These are phyloP conservation scores for Penicillium glabrum DNA, from an alignment of 2,329 filamentous ascomycete species.

Conservation along the genomic window DNA sequence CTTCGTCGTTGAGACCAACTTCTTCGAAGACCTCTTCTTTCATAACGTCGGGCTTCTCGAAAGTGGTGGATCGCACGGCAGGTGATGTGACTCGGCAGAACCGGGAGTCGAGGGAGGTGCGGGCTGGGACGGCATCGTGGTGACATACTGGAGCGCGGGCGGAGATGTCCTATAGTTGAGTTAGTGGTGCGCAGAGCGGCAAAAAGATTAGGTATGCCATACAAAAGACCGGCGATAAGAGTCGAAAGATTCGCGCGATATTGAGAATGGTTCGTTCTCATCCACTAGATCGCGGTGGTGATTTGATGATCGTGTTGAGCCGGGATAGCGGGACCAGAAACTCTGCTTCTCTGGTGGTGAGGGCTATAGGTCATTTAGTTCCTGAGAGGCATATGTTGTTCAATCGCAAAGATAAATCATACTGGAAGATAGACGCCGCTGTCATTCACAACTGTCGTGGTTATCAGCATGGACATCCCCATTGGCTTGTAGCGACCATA, in stretches of 20 bases:
- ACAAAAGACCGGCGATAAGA: slow-evolving; percentile 96
- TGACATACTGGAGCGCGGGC: slow-evolving; percentile 74
- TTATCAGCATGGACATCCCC: slow-evolving; percentile 15
- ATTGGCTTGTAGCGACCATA: not conserved
- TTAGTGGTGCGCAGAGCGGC: not conserved
- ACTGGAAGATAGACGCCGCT: slow-evolving; percentile 93
- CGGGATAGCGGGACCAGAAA: slow-evolving; percentile 65
- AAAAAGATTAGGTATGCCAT: slow-evolving; percentile 40
- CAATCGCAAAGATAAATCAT: slow-evolving; percentile 38
- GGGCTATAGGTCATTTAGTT: slow-evolving; percentile 54
- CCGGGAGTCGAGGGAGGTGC: slow-evolving; percentile 79
- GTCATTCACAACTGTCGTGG: slow-evolving; percentile 83
- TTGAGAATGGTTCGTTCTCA: slow-evolving; percentile 90
- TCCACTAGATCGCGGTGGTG: slow-evolving; percentile 66
- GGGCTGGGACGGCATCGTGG: slow-evolving; percentile 59
- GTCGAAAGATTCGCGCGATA: slow-evolving; percentile 95
- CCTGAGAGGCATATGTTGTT: not conserved
- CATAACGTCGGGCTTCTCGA: slow-evolving; percentile 62
- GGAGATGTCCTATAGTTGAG: slow-evolving; percentile 71
- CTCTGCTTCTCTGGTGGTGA: slow-evolving; percentile 82
- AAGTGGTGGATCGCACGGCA: slow-evolving; percentile 58
- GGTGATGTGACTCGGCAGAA: slow-evolving; percentile 63
- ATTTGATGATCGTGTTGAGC: slow-evolving; percentile 48
- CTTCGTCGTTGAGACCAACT: slow-evolving; percentile 79
- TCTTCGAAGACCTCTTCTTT: slow-evolving; percentile 86